These are phyloP conservation scores for Colletotrichum salicis DNA, from an alignment of 2,329 filamentous ascomycete genomes.

Conservation along the genomic window DNA sequence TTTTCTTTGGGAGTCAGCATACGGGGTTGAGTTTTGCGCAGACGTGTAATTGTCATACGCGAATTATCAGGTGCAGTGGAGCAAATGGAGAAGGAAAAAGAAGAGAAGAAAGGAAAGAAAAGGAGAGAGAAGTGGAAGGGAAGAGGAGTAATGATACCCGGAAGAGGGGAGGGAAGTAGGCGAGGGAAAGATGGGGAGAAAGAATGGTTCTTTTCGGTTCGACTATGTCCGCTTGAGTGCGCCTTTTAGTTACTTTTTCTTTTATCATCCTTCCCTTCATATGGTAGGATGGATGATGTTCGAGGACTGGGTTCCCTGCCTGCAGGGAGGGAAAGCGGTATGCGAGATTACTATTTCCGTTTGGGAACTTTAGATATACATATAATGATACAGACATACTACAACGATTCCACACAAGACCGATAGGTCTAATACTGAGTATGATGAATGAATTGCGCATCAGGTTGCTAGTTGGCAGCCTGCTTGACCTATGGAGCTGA, in stretches of 20 bases:
- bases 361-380: background rate
- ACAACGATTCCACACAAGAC: too few species aligned
- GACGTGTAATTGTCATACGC: background rate
- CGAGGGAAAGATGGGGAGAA: background rate
- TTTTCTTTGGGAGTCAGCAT: background rate
- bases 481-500: too few species aligned
- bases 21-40: background rate
- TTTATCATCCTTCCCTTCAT: background rate
- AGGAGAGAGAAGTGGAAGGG: background rate
- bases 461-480: too few species aligned
- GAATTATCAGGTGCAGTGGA: background rate
- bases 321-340: background rate
- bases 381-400: conserved; percentile 19
- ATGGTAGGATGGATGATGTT: background rate
- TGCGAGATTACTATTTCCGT: background rate
- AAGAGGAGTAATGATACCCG: conserved; percentile 28
- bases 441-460: too few species aligned
- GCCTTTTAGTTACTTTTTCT: background rate
- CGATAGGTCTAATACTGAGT: too few species aligned
- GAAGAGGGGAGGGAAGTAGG: background rate
- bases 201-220: background rate
- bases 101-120: background rate
- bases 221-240: background rate
- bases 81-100: background rate
- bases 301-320: background rate